Base-by-base conservation (phyloP, 768 basidiomycete genomes). In the Lentinula sp. region DNA sequence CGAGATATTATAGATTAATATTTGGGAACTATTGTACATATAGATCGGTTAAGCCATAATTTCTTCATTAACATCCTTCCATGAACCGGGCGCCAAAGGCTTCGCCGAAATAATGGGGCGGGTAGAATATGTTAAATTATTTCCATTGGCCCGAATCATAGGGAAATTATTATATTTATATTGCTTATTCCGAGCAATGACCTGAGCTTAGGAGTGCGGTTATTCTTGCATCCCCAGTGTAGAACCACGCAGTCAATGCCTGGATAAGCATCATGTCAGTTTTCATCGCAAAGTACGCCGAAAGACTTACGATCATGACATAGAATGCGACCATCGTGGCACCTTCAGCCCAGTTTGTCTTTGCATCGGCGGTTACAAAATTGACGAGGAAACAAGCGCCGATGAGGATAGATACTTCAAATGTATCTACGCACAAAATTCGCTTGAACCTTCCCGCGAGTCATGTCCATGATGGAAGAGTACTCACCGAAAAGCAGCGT, bases 331-430 rank as follows among this genome's bases (percentile, higher is more conserved):
- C 74, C 79, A 91, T 80, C 18, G 84, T 79, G 49, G 78, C 75
- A 9, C 89, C 87, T 73, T 90, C 88, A 1, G 81, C 84, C 87
- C 88, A 91, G 66, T 91, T 91, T 5, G 89, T 90, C 70, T 90
- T 89, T 6, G 53, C 53, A 68, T 91, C 89, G 0, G 87, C 86
- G 9, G 88, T 89, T 58, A 91, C 85, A 67, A 88, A 89, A 71
- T 91, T 91, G 59, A 91, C 89, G 51, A 91, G 73, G 75, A 91
- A 89, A 66, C 85, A 86, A 2, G 87, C 78, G 1, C 83, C 87
- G 2, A 91, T 68, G 37, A 90, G 72, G 23, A 86, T 64, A 0
- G 84, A 81, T 2, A 91, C 80, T 68, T 90, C 87, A 65, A 86
- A 88, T 51, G 85, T 72, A 71, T 90, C 88, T 89, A 62, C 13